A percentile compares a stretch with the other conserved stretches of the same genome.
phyloP scores from a whole-genome alignment of 2,329 filamentous ascomycete species.

The Botrytis porri region DNA sequence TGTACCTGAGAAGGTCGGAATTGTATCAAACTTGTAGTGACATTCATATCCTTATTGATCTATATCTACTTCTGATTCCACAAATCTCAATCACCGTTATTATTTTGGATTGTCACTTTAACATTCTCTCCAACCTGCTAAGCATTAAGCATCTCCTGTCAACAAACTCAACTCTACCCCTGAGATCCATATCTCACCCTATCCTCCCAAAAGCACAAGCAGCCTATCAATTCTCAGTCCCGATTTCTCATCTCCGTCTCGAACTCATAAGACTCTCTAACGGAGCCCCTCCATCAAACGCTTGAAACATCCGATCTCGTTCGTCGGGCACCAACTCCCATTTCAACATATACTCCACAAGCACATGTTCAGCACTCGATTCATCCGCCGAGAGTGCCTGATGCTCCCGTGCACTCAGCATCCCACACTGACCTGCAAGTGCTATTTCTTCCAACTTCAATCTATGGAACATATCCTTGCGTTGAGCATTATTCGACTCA shows the following conservation, averaged over 20 bases:
- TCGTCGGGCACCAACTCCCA: background rate
- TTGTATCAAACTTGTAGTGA: background rate
- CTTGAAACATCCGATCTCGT: background rate
- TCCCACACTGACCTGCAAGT: background rate
- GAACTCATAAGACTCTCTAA: background rate
- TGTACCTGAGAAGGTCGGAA: no score
- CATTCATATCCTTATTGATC: background rate
- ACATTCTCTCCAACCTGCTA: background rate
- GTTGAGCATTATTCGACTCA: background rate
- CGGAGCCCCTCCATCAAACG: background rate
- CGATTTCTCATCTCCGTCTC: background rate
- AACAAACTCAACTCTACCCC: background rate
- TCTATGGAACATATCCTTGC: background rate
- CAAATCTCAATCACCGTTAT: background rate
- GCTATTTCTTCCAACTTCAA: background rate
- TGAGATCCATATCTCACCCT: background rate
- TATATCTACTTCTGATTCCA: background rate
- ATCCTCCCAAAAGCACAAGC: background rate
- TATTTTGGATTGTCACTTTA: background rate
- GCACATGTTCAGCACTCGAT: background rate
- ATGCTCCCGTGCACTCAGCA: background rate
- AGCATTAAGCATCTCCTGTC: background rate
- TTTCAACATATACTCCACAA: background rate
- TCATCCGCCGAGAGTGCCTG: background rate
- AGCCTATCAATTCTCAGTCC: accelerated